Evolutionary conservation across 108 stramenopile genomes (phyloP).

Genomic region (Asterionellopsis glacialis): DNA sequence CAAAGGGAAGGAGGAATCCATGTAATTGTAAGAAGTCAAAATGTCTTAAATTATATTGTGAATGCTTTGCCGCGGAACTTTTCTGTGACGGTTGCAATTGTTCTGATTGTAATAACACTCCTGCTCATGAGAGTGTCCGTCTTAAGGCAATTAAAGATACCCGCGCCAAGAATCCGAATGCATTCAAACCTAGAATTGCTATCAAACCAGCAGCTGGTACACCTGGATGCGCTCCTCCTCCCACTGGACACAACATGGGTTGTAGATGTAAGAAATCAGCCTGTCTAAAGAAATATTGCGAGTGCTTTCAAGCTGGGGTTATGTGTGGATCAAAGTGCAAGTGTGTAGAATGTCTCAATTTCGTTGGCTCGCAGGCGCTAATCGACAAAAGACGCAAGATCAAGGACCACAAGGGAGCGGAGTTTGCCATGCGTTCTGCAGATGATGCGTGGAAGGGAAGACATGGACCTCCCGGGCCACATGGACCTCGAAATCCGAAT

Average conservation of each 20-base stretch:
- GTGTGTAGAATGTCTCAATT: conserved; percentile 89
- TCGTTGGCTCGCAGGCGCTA: conserved; percentile 64
- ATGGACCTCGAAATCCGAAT: too few species aligned
- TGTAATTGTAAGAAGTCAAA: conserved; percentile 90
- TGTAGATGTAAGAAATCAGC: conserved; percentile 92
- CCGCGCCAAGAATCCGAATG: conserved; percentile 76
- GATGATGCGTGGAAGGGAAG: conserved; percentile 64
- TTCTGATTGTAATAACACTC: conserved; percentile 76
- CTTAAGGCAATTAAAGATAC: conserved; percentile 88
- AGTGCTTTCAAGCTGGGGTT: conserved; percentile 94
- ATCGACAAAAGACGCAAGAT: conserved; percentile 81
- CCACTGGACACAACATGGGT: conserved; percentile 71
- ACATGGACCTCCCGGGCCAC: too few species aligned
- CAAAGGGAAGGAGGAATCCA: conserved; percentile 21
- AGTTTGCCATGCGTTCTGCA: conserved; percentile 57
- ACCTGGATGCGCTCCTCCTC: neutral
- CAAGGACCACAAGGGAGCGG: conserved; percentile 74
- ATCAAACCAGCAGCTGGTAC: conserved; percentile 9
- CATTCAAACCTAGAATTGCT: conserved; percentile 64
- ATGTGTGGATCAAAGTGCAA: conserved; percentile 93
- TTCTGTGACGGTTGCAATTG: conserved; percentile 94
- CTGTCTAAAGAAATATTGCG: conserved; percentile 99
- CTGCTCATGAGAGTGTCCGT: conserved; percentile 47
- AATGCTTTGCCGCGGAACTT: conserved; percentile 85
- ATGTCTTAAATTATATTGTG: conserved; percentile 96